A percentile compares a stretch with the other conserved stretches of the same genome.
Conservation (phyloP, 306 rosid genomes). For the Cucurbita ficifolia region DNA sequence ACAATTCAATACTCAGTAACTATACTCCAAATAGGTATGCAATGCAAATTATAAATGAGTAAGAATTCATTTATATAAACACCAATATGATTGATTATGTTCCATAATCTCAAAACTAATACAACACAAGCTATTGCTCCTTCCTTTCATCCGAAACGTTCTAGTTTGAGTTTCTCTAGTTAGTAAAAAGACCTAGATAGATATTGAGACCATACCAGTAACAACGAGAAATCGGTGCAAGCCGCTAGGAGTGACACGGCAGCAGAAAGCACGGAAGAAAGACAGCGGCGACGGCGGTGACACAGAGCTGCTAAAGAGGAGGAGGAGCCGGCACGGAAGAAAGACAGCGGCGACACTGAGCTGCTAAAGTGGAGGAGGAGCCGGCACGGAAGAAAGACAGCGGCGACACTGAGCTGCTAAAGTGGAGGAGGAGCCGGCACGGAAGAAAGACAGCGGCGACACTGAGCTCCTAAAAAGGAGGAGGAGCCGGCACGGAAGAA, state of each 20-base stretch:
- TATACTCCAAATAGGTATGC: background rate
- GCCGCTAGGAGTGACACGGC: background rate
- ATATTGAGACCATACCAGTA: background rate
- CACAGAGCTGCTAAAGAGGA: background rate
- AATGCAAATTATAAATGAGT: background rate
- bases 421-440: too few relatives aligned
- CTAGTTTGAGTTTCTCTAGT: background rate
- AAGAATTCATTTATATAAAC: background rate
- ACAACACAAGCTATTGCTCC: background rate
- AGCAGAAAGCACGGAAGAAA: too few relatives aligned
- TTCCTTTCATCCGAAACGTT: background rate
- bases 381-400: too few relatives aligned
- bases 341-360: too few relatives aligned
- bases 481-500: background rate
- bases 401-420: too few relatives aligned
- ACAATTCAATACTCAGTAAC: background rate
- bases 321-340: background rate
- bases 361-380: too few relatives aligned
- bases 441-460: too few relatives aligned
- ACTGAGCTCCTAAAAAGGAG: background rate
- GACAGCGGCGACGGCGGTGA: background rate
- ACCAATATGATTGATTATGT: background rate
- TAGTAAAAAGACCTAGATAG: background rate
- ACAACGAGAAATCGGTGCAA: background rate
- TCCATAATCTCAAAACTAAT: background rate